Evolutionary conservation across 768 basidiomycete genomes (phyloP).

Genomic region (Candolleomyces eurysporus): DNA sequence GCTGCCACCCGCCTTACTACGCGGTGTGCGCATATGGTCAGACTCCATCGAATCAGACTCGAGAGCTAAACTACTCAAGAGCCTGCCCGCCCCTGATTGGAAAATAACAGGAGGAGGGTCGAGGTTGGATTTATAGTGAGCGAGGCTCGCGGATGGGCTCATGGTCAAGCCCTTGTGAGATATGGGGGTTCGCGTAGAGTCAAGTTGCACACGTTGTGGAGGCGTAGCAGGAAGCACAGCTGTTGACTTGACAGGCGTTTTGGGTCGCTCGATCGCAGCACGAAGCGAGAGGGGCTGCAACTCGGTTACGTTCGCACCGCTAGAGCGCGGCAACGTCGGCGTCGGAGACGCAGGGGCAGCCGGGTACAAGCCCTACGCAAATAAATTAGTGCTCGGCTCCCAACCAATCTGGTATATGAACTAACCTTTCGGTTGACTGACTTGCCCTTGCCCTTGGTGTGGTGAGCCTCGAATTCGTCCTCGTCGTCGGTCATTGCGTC

Average conservation of each 20-base stretch:
- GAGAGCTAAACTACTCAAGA: constrained; percentile 9
- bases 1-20: constrained; percentile 30
- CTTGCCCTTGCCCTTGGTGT: constrained; percentile 27
- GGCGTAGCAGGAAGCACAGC: constrained; percentile 38
- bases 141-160: constrained; percentile 65
- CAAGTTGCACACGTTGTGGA: constrained; percentile 42
- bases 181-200: constrained; percentile 62
- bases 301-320: constrained; percentile 17
- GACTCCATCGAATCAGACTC: constrained; percentile 17
- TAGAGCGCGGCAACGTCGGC: constrained; percentile 40
- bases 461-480: constrained; percentile 24
- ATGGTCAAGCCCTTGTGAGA: constrained; percentile 69
- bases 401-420: background rate
- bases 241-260: constrained; percentile 20
- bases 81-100: constrained; percentile 10
- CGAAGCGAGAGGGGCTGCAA: constrained; percentile 2
- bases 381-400: background rate
- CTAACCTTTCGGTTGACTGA: constrained; percentile 24
- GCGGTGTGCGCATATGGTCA: constrained; percentile 39
- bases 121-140: constrained; percentile 66
- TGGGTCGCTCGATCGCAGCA: constrained; percentile 16
- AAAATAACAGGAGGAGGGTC: constrained; percentile 31
- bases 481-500: constrained; percentile 27
- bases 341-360: constrained; percentile 50
- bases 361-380: constrained; percentile 35